phyloP scores from a whole-genome alignment of 176 grass and related monocot species.

The Aegilops tauschii region DNA sequence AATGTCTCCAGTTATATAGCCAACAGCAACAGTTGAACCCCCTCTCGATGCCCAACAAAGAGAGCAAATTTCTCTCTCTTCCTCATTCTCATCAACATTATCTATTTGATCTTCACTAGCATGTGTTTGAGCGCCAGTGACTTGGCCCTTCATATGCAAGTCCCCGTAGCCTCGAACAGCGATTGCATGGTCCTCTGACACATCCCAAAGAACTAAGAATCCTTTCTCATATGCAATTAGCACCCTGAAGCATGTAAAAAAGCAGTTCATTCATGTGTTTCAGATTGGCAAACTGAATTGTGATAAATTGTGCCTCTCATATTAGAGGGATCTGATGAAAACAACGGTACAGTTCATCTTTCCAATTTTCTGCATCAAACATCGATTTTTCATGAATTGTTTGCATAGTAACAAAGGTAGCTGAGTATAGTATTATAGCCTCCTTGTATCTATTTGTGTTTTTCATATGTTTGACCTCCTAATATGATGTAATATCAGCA shows the following conservation, averaged over 20 bases:
- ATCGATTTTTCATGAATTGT: neutral
- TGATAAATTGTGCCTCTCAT: neutral
- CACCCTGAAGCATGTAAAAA: constrained; percentile 56
- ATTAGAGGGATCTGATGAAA: constrained; percentile 19
- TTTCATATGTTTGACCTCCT: neutral
- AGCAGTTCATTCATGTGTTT: neutral
- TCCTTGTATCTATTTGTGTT: neutral
- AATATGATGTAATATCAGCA: neutral
- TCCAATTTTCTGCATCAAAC: constrained; percentile 9
- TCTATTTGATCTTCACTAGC: constrained; percentile 38
- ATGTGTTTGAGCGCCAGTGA: constrained; percentile 23
- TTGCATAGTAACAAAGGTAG: constrained; percentile 4
- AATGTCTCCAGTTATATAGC: constrained; percentile 93
- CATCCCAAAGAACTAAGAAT: constrained; percentile 91
- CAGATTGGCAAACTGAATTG: constrained; percentile 25
- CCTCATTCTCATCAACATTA: constrained; percentile 42
- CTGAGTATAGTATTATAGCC: constrained; percentile 17
- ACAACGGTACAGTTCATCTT: constrained; percentile 20
- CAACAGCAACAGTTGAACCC: constrained; percentile 63
- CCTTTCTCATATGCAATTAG: constrained; percentile 89
- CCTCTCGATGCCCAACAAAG: constrained; percentile 77
- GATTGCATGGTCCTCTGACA: constrained; percentile 52
- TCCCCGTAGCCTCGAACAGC: constrained; percentile 52
- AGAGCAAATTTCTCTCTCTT: constrained; percentile 89
- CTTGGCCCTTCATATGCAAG: constrained; percentile 54